phyloP scores from a whole-genome alignment of 2,329 filamentous ascomycete species.

The Epichloe gansuensis region DNA sequence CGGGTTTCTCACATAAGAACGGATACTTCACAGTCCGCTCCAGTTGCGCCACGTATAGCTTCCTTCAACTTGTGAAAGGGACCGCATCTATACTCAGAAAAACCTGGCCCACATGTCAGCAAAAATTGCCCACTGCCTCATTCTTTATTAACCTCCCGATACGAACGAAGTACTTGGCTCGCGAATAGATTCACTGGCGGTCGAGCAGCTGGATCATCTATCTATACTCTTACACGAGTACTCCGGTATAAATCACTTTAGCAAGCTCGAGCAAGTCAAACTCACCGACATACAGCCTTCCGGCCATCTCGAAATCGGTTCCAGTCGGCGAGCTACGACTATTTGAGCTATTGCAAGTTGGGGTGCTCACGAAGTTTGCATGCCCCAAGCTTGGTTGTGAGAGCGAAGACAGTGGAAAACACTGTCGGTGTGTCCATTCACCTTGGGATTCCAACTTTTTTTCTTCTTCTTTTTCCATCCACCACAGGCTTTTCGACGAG shows the following conservation, averaged over 20 bases:
- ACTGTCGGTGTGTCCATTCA: not conserved
- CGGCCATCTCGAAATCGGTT: not conserved
- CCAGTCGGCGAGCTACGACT: not conserved
- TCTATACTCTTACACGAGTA: not conserved
- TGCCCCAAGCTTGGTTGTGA: not conserved
- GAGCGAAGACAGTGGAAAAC: not conserved
- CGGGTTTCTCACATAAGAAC: not conserved
- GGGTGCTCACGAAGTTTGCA: not conserved
- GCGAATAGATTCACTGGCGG: not conserved
- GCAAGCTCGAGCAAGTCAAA: not conserved
- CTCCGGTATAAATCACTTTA: not conserved
- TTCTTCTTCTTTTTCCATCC: too few relatives aligned
- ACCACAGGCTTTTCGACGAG: not conserved
- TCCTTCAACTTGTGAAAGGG: conserved; percentile 1
- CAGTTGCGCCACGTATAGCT: conserved; percentile 4
- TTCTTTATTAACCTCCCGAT: not conserved
- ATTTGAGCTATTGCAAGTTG: not conserved
- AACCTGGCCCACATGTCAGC: not conserved
- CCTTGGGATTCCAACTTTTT: not conserved
- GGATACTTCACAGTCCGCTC: not conserved
- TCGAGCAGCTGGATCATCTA: not conserved
- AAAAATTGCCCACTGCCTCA: not conserved
- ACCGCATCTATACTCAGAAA: not conserved
- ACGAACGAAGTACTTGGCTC: not conserved
- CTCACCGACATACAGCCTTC: not conserved